phyloP scores from a whole-genome alignment of 1,139 yeast species.

The Geotrichum restrictum region DNA sequence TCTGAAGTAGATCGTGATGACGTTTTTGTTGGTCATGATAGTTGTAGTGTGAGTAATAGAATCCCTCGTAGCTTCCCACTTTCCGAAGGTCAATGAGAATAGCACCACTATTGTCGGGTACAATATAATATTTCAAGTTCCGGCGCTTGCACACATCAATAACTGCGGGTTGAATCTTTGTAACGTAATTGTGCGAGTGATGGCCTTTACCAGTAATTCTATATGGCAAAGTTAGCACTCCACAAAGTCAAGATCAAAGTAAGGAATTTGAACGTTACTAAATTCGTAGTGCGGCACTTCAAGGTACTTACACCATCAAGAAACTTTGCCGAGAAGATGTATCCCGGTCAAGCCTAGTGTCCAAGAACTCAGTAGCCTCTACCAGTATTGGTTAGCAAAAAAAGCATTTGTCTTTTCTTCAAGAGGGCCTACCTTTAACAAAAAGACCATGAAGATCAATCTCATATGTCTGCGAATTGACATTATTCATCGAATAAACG shows the following conservation, averaged over 20 bases:
- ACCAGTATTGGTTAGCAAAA: neutral
- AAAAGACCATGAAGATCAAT: constrained; percentile 90
- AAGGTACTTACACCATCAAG: constrained; percentile 38
- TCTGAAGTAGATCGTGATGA: neutral
- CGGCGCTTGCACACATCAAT: constrained; percentile 69
- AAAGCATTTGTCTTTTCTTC: no score
- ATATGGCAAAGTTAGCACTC: constrained; percentile 1
- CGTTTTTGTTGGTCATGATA: neutral
- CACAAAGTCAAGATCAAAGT: neutral
- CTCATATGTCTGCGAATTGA: constrained; percentile 77
- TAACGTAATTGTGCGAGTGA: constrained; percentile 75
- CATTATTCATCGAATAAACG: constrained; percentile 82
- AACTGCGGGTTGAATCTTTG: constrained; percentile 86
- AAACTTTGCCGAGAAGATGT: constrained; percentile 54
- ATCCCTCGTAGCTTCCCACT: no score
- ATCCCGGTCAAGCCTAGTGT: constrained; percentile 64
- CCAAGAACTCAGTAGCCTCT: constrained; percentile 78
- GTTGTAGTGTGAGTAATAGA: constrained; percentile 3
- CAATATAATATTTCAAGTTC: constrained; percentile 56
- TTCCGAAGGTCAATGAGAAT: constrained; percentile 56
- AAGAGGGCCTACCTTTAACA: constrained; percentile 46
- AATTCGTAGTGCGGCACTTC: no score
- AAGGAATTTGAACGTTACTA: no score
- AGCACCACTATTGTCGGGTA: constrained; percentile 74
- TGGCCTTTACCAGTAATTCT: constrained; percentile 94